Evolutionary conservation across 371 early-diverging fungal genomes (phyloP).

Genomic region (Scutellospora calospora): DNA sequence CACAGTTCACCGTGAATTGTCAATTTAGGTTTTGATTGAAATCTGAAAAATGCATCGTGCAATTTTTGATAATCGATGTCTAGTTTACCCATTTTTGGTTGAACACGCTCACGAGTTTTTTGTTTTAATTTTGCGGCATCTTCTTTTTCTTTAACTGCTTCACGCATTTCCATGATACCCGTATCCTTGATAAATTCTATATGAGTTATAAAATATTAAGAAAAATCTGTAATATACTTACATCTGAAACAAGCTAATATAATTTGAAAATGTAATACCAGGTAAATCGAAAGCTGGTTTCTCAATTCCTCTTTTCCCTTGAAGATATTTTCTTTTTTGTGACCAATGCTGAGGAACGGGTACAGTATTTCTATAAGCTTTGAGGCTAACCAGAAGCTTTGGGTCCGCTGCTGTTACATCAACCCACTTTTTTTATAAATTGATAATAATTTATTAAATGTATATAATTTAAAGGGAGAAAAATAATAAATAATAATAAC

Average conservation of each 20-base stretch:
- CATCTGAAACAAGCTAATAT: neutral
- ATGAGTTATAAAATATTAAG: neutral
- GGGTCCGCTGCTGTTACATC: slow-evolving; percentile 95
- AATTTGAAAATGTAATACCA: slow-evolving; percentile 51
- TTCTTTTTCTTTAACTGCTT: slow-evolving; percentile 88
- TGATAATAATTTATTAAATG: neutral
- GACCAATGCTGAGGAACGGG: slow-evolving; percentile 98
- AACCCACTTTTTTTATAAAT: slow-evolving; percentile 70
- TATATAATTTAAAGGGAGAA: neutral
- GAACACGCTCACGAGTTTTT: slow-evolving; percentile 90
- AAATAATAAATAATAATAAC: neutral
- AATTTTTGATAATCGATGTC: slow-evolving; percentile 96
- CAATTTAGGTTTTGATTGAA: slow-evolving; percentile 88
- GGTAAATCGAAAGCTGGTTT: slow-evolving; percentile 97
- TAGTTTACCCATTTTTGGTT: slow-evolving; percentile 96
- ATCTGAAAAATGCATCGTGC: slow-evolving; percentile 97
- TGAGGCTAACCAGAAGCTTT: slow-evolving; percentile 87
- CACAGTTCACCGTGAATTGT: slow-evolving; percentile 90
- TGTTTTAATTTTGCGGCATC: slow-evolving; percentile 79
- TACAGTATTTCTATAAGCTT: slow-evolving; percentile 91
- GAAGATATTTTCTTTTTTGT: slow-evolving; percentile 95
- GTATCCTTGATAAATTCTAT: slow-evolving; percentile 95
- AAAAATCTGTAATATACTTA: no score
- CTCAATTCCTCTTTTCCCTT: slow-evolving; percentile 95
- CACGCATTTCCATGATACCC: slow-evolving; percentile 96